Base-by-base conservation (phyloP, 148 eudicot species). In the Amaranthus hypochondriacus region DNA sequence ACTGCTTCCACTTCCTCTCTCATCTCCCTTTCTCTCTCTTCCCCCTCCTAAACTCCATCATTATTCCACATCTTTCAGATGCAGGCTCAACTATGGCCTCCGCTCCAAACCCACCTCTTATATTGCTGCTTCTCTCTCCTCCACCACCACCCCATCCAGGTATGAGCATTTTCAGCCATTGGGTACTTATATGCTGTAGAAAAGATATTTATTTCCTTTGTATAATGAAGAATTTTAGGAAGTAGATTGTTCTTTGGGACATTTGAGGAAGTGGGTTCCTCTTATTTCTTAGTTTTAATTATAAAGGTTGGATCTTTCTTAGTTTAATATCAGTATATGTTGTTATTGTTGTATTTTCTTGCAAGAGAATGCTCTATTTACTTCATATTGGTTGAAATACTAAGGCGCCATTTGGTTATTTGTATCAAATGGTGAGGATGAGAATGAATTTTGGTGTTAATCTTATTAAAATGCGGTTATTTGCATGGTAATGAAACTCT, bases 121-220 rank as follows among this genome's bases (percentile, higher is more conserved):
- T 75, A 75, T 46, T 7, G 13, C 69, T 72, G 79, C 79, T 65
- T 70, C 84, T 48, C 70, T 83, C 78, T 82, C 87, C 79, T 48
- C 77, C 55, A 56, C 74, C 69, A 67, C 76, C 44, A 62, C 66
- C 18, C 39, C 69, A 12, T 50, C 75, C n/a, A 79, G 88, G 86
- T 84, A 52, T 54, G 9, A 50, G 13, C 62, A 39, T 49, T 66
- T 68, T 56, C 39, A 39, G 48, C 56, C 47, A 56, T n/a, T 72
- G 55, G 49, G 57, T 81, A 7, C 14, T 39, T 48, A 39, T 48
- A 39, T 67, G 48, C 46, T 14, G 15, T n/a, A 49, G 3, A 52
- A 14, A 56, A 10, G 70, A 13, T 15, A 6, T 5, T 68, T 10
- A 3, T 6, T 58, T 56, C 50, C 11, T 71, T 57, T 44, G 9